These are phyloP conservation scores for Talaromyces ruber DNA, from an alignment of 495 filamentous ascomycete genomes.

Conservation along the genomic window DNA sequence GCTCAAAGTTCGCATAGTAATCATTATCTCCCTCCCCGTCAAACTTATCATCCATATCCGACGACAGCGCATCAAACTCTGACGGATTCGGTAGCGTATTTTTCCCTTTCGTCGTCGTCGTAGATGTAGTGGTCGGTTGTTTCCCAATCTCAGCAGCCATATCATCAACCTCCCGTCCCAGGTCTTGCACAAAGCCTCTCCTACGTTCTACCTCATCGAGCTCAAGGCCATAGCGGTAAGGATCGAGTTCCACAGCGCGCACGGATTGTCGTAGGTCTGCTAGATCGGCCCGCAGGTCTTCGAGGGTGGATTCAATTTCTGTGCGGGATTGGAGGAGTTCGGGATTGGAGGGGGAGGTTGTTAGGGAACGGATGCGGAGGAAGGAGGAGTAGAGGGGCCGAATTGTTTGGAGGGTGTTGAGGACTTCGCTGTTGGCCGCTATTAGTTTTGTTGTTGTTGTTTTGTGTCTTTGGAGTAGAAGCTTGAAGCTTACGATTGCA, in stretches of 20 bases:
- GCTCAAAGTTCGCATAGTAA: slow-evolving; percentile 77
- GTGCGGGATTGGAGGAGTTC: slow-evolving; percentile 76
- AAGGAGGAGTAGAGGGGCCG: slow-evolving; percentile 88
- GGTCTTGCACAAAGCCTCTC: slow-evolving; percentile 76
- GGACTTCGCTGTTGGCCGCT: slow-evolving; percentile 60
- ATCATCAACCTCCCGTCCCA: slow-evolving; percentile 77
- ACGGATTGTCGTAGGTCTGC: slow-evolving; percentile 84
- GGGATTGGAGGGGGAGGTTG: slow-evolving; percentile 60
- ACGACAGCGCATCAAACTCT: slow-evolving; percentile 46
- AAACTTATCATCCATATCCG: slow-evolving; percentile 15
- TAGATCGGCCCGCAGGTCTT: slow-evolving; percentile 75
- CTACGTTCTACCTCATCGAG: slow-evolving; percentile 73
- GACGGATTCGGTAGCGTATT: slow-evolving; percentile 60
- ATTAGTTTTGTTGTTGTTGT: slow-evolving; percentile 4
- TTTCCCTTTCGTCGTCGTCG: slow-evolving; percentile 9
- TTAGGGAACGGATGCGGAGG: slow-evolving; percentile 86
- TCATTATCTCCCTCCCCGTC: slow-evolving; percentile 44
- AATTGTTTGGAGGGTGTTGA: slow-evolving; percentile 66
- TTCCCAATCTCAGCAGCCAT: slow-evolving; percentile 76
- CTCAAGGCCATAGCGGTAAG: slow-evolving; percentile 81
- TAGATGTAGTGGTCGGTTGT: slow-evolving; percentile 19
- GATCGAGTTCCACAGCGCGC: slow-evolving; percentile 79
- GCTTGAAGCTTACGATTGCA: slow-evolving; percentile 59
- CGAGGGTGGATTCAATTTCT: slow-evolving; percentile 72
- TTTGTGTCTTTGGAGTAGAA: not conserved